phyloP scores from a whole-genome alignment of 345 rosid species.

The Brassica cretica region DNA sequence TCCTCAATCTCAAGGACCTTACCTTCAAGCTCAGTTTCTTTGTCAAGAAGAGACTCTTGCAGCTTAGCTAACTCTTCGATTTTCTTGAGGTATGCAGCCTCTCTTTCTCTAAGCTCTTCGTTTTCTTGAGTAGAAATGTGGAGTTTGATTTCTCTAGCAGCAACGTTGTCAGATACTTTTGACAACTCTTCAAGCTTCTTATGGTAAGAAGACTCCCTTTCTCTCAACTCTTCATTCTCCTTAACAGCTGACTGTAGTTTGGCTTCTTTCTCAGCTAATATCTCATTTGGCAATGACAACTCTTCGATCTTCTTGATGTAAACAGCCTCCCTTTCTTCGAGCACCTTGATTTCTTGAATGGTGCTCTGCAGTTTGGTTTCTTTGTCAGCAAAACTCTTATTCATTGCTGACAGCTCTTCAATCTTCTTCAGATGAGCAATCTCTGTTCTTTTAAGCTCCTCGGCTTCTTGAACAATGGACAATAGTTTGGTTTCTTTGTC shows the following conservation, averaged over 20 bases:
- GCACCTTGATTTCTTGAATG: neutral
- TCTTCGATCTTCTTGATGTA: conserved; percentile 1
- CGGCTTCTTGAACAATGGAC: neutral
- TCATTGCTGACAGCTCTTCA: neutral
- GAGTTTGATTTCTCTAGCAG: conserved; percentile 56
- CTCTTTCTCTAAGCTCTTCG: conserved; percentile 34
- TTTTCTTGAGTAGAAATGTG: conserved; percentile 71
- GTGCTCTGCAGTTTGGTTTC: neutral
- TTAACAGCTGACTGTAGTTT: conserved; percentile 60
- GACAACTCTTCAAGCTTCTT: conserved; percentile 34
- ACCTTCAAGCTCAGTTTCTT: conserved; percentile 43
- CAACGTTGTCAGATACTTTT: conserved; percentile 27
- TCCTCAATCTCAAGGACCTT: conserved; percentile 34
- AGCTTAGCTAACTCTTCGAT: conserved; percentile 35
- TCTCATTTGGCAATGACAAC: conserved; percentile 15
- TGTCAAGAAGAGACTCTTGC: conserved; percentile 53
- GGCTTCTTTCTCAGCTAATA: conserved; percentile 23
- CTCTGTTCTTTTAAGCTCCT: neutral
- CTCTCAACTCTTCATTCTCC: conserved; percentile 33
- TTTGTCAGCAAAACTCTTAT: neutral
- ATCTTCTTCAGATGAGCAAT: neutral
- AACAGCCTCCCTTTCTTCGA: neutral
- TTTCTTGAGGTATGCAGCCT: conserved; percentile 29
- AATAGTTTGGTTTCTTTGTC: neutral
- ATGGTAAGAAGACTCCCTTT: conserved; percentile 27